Evolutionary conservation across 805 yeast genomes (phyloP), one percentile per base, ranked within the genome.

Genomic region (Zygotorulaspora chibaensis): DNA sequence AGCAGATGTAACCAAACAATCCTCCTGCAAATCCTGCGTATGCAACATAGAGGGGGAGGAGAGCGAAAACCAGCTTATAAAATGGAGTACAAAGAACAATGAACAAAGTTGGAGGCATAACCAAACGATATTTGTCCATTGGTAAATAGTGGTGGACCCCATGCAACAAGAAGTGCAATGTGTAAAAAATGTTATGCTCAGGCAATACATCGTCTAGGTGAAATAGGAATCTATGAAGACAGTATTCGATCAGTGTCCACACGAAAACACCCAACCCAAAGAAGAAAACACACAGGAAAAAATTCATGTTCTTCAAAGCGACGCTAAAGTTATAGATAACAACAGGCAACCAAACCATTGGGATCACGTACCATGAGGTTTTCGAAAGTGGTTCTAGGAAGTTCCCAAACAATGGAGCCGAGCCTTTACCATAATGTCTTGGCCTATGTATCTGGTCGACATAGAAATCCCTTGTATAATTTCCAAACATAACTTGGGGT

Each of bases 91-190:
- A 81, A 52, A 93, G 70, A 2, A 77, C 67, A 12, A 83, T 52
- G 53, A 91, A 83, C 61, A 93, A 71, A 0, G 97, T 75, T 40
- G 99, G 99, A 2, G 99, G 99, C 86, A 93, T 84, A 30, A 93
- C 99, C 59, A 93, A 77, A 64, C 99, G 81, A 65, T 80, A 73
- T 49, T 79, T 79, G 71, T 93, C 99, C 99, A 95, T 93, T 52
- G 99, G 99, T 56, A 93, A 75, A 66, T 87, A 93, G 68, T 93
- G 99, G 66, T 93, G 99, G 42, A 90, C 84, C 46, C 99, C 99
- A 59, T 93, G 99, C 54, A 91, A 73, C 47, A 89, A 66, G 74
- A 93, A 93, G 67, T 93, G 99, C 35, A 89, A 47, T 1, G 96
- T 79, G 59, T 85, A 82, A 7, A 87, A 85, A 16, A 77, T 39